These are phyloP conservation scores for Camellia oleifera DNA, from an alignment of 179 eudicot species.

Conservation along the genomic window DNA sequence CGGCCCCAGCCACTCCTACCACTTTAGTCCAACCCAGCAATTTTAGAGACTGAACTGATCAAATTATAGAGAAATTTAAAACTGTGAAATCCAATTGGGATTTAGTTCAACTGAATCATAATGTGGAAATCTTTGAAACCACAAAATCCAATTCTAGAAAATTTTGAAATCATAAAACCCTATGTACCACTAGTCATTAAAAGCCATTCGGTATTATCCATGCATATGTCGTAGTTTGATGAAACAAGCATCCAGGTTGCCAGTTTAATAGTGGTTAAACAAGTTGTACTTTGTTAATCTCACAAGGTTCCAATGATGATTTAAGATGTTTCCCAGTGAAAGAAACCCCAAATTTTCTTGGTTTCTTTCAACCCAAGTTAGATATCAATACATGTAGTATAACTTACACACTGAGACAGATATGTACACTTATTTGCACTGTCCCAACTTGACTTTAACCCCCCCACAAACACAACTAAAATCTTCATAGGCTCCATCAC, in stretches of 20 bases:
- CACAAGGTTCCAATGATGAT: not conserved
- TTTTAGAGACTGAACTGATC: not conserved
- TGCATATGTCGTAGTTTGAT: not conserved
- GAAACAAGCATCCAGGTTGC: not conserved
- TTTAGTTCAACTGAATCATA: not conserved
- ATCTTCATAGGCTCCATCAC: too few relatives aligned
- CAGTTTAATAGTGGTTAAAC: not conserved
- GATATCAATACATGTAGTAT: not conserved
- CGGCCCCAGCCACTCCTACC: too few relatives aligned
- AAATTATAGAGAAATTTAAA: not conserved
- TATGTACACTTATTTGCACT: too few relatives aligned
- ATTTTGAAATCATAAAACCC: too few relatives aligned
- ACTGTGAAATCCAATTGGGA: not conserved
- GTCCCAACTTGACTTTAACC: too few relatives aligned
- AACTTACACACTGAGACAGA: not conserved
- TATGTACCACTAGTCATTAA: not conserved
- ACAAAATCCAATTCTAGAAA: not conserved
- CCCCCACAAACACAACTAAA: too few relatives aligned
- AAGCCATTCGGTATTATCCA: not conserved
- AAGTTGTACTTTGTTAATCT: not conserved
- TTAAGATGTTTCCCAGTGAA: not conserved
- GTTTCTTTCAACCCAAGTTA: not conserved
- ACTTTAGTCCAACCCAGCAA: not conserved
- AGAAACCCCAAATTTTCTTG: not conserved
- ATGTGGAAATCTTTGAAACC: not conserved